Conservation (phyloP, 2,329 filamentous ascomycete genomes). For the Fusarium fujikuroi region DNA sequence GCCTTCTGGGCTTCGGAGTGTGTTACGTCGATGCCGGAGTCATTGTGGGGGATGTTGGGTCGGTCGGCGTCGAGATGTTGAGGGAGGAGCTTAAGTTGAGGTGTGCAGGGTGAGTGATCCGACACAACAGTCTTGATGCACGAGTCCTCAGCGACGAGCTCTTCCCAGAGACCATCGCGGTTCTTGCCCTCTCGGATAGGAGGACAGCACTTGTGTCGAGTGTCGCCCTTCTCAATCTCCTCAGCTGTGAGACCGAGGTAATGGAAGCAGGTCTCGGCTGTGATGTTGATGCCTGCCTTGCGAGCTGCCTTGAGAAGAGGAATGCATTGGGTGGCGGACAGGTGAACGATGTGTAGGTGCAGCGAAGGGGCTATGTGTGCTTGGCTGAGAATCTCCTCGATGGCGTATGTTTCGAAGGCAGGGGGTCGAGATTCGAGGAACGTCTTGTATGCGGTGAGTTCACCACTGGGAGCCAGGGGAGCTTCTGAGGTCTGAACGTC, state of each 20-base stretch:
- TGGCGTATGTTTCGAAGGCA: conserved; percentile 89
- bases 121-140: conserved; percentile 93
- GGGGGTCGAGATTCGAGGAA: conserved; percentile 93
- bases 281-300: conserved; percentile 80
- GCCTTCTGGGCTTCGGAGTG: conserved; percentile 47
- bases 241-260: conserved; percentile 89
- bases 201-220: conserved; percentile 93
- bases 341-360: conserved; percentile 91
- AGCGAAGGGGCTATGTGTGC: conserved; percentile 83
- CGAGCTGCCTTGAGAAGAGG: conserved; percentile 82
- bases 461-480: conserved; percentile 76
- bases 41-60: conserved; percentile 58
- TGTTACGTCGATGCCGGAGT: conserved; percentile 65
- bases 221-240: conserved; percentile 84
- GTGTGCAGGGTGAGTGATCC: conserved; percentile 96
- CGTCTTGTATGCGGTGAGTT: conserved; percentile 82
- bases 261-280: conserved; percentile 95
- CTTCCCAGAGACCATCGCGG: conserved; percentile 87
- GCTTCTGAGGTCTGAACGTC: conserved; percentile 76
- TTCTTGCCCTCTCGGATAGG: conserved; percentile 86
- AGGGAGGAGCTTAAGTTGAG: conserved; percentile 90
- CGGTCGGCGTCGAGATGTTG: conserved; percentile 60
- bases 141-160: conserved; percentile 75
- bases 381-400: conserved; percentile 85
- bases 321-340: conserved; percentile 89